A percentile compares a stretch with the other conserved stretches of the same genome.
phyloP scores from a whole-genome alignment of 352 stramenopile genomes.

The Pythium dissotocum region DNA sequence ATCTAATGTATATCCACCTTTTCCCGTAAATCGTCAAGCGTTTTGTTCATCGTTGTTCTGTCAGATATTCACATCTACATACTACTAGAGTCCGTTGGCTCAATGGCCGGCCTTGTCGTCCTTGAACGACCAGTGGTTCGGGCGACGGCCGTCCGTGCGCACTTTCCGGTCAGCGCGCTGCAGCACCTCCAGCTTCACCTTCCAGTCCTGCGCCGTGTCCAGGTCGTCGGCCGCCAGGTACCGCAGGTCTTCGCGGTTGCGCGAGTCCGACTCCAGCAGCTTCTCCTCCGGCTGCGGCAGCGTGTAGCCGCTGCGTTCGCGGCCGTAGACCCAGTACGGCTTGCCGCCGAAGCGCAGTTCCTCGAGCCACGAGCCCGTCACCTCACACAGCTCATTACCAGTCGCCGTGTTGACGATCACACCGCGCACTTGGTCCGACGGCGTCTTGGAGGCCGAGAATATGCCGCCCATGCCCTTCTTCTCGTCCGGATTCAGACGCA shows the following conservation, averaged over 20 bases:
- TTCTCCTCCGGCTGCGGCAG: constrained; percentile 55
- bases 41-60: constrained; percentile 1
- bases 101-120: constrained; percentile 45
- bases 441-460: constrained; percentile 77
- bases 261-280: constrained; percentile 71
- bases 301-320: constrained; percentile 60
- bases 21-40: background rate
- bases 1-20: constrained; percentile 8
- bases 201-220: constrained; percentile 85
- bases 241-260: constrained; percentile 70
- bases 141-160: constrained; percentile 66
- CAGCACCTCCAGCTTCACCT: constrained; percentile 78
- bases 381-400: constrained; percentile 64
- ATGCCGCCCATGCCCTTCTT: constrained; percentile 88
- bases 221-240: constrained; percentile 66
- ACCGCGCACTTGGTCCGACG: constrained; percentile 72
- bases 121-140: constrained; percentile 77
- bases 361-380: constrained; percentile 79
- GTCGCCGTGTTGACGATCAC: constrained; percentile 67
- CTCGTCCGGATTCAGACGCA: constrained; percentile 83
- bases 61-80: background rate
- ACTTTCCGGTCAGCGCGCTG: constrained; percentile 78
- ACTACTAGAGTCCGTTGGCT: background rate
- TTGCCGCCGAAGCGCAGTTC: constrained; percentile 66
- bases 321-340: constrained; percentile 73